A percentile compares a stretch with the other conserved stretches of the same genome.
Conservation (phyloP, 345 rosid genomes). For the Eutrema yunnanense region DNA sequence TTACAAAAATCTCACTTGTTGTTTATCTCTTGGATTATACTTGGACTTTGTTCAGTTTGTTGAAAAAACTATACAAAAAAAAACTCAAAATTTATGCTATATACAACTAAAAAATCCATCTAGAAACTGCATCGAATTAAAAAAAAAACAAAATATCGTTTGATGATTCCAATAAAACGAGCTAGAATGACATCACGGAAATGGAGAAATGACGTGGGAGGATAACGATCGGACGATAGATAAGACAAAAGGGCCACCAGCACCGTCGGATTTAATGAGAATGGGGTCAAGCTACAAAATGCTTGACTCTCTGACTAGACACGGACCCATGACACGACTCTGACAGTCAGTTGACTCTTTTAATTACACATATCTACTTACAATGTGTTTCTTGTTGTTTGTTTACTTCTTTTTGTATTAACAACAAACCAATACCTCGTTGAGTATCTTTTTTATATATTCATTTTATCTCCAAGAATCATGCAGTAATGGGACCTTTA, state of each 20-base stretch:
- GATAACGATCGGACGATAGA: constrained; percentile 15
- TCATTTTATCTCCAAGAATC: constrained; percentile 7
- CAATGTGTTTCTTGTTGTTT: not conserved
- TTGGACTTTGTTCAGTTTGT: no score
- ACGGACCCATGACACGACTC: constrained; percentile 30
- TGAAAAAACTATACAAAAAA: no score
- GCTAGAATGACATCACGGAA: not conserved
- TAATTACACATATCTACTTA: constrained; percentile 12
- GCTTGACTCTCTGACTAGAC: constrained; percentile 50
- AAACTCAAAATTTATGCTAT: no score
- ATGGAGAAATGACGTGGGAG: constrained; percentile 12
- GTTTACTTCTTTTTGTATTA: not conserved
- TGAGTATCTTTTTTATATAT: not conserved
- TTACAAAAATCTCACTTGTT: no score
- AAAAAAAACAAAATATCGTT: no score
- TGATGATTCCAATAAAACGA: not conserved
- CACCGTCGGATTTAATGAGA: constrained; percentile 53
- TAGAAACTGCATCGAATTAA: not conserved
- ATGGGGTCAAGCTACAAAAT: constrained; percentile 24
- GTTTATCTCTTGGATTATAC: no score
- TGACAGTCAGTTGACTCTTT: constrained; percentile 48
- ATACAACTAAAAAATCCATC: no score
- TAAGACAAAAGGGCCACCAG: constrained; percentile 40
- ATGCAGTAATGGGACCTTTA: constrained; percentile 3
- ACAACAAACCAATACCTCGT: not conserved